These are phyloP conservation scores for Fagopyrum tataricum DNA, from an alignment of 148 eudicot genomes.

Conservation along the genomic window DNA sequence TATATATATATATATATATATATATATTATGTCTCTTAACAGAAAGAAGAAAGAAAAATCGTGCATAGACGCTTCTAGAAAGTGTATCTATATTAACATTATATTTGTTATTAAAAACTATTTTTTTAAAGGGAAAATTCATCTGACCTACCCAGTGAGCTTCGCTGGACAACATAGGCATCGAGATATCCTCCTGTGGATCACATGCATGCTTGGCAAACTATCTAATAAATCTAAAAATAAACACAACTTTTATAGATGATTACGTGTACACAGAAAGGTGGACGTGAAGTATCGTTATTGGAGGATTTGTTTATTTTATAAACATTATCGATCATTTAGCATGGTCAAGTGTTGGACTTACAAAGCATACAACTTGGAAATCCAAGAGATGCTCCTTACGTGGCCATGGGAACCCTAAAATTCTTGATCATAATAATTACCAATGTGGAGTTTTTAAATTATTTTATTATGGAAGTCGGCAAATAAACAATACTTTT, in stretches of 20 bases:
- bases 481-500: not conserved
- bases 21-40: too few species aligned
- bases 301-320: not conserved
- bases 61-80: too few species aligned
- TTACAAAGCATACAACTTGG: not conserved
- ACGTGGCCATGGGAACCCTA: not conserved
- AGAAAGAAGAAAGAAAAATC: too few species aligned
- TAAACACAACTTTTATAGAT: not conserved
- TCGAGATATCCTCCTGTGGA: not conserved
- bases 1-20: too few species aligned
- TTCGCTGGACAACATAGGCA: too few species aligned
- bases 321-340: not conserved
- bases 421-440: not conserved
- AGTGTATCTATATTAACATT: too few species aligned
- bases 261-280: not conserved
- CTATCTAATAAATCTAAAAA: not conserved
- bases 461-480: not conserved
- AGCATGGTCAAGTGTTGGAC: not conserved
- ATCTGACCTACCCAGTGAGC: too few species aligned
- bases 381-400: not conserved
- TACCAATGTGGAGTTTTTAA: not conserved
- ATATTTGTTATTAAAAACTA: too few species aligned
- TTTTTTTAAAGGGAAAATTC: too few species aligned
- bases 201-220: constrained; percentile 1
- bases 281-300: not conserved